These are phyloP conservation scores for Russula griseocarnosa DNA, from an alignment of 768 basidiomycete species.

Conservation along the genomic window DNA sequence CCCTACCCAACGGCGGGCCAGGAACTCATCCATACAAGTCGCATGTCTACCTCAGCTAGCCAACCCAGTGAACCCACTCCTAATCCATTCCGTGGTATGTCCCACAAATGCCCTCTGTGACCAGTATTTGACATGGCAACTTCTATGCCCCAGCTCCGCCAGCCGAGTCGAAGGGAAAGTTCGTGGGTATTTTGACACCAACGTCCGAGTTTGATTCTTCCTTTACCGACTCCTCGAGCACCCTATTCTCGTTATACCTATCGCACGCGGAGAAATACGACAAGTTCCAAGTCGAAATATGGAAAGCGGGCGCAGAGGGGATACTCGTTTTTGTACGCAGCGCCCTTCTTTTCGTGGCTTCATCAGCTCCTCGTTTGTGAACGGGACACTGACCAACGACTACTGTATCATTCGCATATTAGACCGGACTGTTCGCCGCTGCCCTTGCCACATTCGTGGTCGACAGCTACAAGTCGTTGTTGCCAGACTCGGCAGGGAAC, in stretches of 20 bases:
- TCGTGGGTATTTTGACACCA: background rate
- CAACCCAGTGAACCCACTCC: background rate
- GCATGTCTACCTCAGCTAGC: background rate
- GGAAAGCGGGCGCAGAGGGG: constrained; percentile 18
- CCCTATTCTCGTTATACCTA: constrained; percentile 17
- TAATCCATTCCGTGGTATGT: background rate
- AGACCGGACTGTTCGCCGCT: constrained; percentile 25
- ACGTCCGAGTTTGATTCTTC: background rate
- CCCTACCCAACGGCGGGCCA: background rate
- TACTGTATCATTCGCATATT: background rate
- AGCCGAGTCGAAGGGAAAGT: background rate
- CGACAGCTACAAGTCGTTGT: constrained; percentile 24
- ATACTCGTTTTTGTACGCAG: constrained; percentile 21
- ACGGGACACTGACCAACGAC: background rate
- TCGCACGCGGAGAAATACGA: constrained; percentile 16
- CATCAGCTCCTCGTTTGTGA: background rate
- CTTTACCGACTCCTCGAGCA: constrained; percentile 15
- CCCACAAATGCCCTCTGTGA: background rate
- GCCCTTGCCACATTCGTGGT: constrained; percentile 18
- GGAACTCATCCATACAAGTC: background rate
- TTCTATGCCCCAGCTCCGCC: background rate
- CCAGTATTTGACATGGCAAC: background rate
- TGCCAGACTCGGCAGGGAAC: constrained; percentile 12
- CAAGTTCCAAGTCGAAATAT: background rate
- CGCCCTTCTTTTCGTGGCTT: background rate